phyloP scores from a whole-genome alignment of 768 basidiomycete genomes.

The Boletus rubropictus region DNA sequence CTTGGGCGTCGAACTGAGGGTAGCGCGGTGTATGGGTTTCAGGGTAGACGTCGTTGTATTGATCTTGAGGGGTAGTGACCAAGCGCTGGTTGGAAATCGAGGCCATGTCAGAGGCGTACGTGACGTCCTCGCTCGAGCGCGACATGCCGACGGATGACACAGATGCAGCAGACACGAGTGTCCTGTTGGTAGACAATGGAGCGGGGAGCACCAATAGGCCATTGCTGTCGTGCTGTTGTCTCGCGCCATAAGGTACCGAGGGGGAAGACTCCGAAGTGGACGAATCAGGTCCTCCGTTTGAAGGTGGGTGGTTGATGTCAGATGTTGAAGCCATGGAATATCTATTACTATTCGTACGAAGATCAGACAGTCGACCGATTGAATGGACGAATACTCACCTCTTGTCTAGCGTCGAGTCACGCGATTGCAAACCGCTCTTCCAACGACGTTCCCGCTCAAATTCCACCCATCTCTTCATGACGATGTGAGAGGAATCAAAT shows the following conservation, averaged over 20 bases:
- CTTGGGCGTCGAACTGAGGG: slow-evolving; percentile 37
- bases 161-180: slow-evolving; percentile 39
- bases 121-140: slow-evolving; percentile 40
- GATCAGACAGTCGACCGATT: slow-evolving; percentile 7
- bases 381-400: slow-evolving; percentile 40
- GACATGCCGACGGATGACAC: slow-evolving; percentile 39
- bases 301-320: slow-evolving; percentile 57
- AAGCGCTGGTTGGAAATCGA: slow-evolving; percentile 42
- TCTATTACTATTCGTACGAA: slow-evolving; percentile 42
- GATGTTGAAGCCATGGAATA: slow-evolving; percentile 77
- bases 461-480: slow-evolving; percentile 99
- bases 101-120: slow-evolving; percentile 31
- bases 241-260: slow-evolving; percentile 32
- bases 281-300: slow-evolving; percentile 46
- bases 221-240: slow-evolving; percentile 63
- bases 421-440: slow-evolving; percentile 81
- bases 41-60: slow-evolving; percentile 25
- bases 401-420: slow-evolving; percentile 70
- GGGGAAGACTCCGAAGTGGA: slow-evolving; percentile 57
- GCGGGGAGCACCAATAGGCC: slow-evolving; percentile 70
- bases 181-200: slow-evolving; percentile 59
- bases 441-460: slow-evolving; percentile 94
- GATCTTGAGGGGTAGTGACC: slow-evolving; percentile 32
- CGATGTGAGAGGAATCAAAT: slow-evolving; percentile 93
- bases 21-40: slow-evolving; percentile 17